Evolutionary conservation across 495 filamentous ascomycete genomes (phyloP).

Genomic region (Trypethelium eluteriae): DNA sequence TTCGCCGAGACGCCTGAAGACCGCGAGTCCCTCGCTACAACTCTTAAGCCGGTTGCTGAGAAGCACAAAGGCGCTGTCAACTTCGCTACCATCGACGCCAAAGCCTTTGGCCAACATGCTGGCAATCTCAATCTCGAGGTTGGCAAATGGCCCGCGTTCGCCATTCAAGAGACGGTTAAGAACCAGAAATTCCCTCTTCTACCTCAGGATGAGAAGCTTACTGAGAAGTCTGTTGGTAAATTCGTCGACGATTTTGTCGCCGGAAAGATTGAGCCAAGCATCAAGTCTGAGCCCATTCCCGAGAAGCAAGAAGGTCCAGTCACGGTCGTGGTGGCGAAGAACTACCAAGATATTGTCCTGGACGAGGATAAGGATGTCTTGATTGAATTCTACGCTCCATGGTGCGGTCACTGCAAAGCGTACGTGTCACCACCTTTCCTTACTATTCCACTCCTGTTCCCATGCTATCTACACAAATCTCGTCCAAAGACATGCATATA

Average conservation of each 20-base stretch:
- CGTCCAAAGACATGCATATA: too few species aligned
- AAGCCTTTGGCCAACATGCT: conserved; percentile 89
- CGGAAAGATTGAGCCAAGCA: conserved; percentile 85
- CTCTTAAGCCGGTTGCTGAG: conserved; percentile 55
- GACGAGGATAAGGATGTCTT: conserved; percentile 95
- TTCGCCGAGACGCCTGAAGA: conserved; percentile 92
- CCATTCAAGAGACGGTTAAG: conserved; percentile 92
- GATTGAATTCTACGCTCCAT: conserved; percentile 96
- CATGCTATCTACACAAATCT: neutral
- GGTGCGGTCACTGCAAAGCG: conserved; percentile 99
- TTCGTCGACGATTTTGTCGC: conserved; percentile 85
- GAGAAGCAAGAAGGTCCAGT: conserved; percentile 90
- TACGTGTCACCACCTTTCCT: conserved; percentile 31
- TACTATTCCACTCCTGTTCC: conserved; percentile 21
- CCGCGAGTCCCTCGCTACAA: conserved; percentile 65
- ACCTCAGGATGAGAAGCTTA: conserved; percentile 41
- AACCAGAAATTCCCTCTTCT: conserved; percentile 82
- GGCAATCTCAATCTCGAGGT: conserved; percentile 95
- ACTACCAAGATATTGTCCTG: conserved; percentile 86
- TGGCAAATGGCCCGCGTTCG: conserved; percentile 92
- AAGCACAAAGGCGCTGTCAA: conserved; percentile 79
- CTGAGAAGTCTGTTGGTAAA: conserved; percentile 63
- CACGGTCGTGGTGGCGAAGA: conserved; percentile 83
- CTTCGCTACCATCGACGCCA: conserved; percentile 96
- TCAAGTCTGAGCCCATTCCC: conserved; percentile 97